Base-by-base conservation (phyloP, 495 filamentous ascomycete species). In the Penicillium desertorum region DNA sequence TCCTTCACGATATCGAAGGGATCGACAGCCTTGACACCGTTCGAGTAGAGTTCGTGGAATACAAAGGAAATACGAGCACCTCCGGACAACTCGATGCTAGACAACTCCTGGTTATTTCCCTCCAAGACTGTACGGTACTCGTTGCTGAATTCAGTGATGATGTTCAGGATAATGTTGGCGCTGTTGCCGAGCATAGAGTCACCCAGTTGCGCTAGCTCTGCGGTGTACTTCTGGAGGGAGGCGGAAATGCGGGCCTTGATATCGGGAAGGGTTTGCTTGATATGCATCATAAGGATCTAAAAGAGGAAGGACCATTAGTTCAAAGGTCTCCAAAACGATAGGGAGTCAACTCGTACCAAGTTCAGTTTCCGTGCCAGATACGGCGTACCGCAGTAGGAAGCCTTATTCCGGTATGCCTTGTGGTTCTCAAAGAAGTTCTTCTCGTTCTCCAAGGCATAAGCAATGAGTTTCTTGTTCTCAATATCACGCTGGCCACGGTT, bases 251-350 rank as follows among this genome's bases (percentile, higher is more conserved):
- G 88, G 17, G 87, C 88, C 74, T 98, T 99, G 79, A 99, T 99
- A 69, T 99, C 94, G 25, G 94, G 94, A 11, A 99, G 83, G 7
- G 94, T 99, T 79, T 99, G 94, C 75, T 99, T 99, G 79, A 99
- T 99, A 79, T 99, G 94, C 94, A 98, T 99, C 94, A 98, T 98
- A 57, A 99, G 83, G 73, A 99, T 98, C 86, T 88, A 72, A 23
- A 25, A 53, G 56, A 60, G 54, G 30, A 3, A n/a, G 43, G 43
- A 20, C 2, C 52, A n/a, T 54, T 45, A 47, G 37, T 34, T 34
- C 20, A 6, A 36, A 7, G 41, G 41, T 19, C 37, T 14, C 12
- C 6, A 5, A 30, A 9, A 27, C 14, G 12, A 17, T 29, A 23
- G 37, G 23, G 45, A 19, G 8, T 22, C 25, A 44, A 32, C 56